These are phyloP conservation scores for Verruconis gallopava DNA, from an alignment of 2,329 filamentous ascomycete species.

Conservation along the genomic window DNA sequence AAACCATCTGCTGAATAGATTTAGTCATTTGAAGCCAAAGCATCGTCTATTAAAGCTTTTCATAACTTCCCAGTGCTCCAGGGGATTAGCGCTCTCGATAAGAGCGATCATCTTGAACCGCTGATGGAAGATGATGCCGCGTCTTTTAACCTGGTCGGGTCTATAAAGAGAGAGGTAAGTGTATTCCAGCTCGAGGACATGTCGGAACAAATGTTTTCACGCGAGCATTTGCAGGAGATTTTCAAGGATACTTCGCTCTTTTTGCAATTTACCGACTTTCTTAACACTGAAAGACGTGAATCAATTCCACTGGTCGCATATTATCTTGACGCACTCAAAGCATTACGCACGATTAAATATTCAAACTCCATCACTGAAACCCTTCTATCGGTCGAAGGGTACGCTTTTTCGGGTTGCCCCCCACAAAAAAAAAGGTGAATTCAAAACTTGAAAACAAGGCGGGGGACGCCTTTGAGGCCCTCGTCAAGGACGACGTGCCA, in stretches of 20 bases:
- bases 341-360: conserved; percentile 56
- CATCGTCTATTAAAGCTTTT: conserved; percentile 18
- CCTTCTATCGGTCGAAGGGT: conserved; percentile 41
- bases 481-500: conserved; percentile 56
- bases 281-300: conserved; percentile 44
- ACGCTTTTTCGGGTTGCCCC: conserved; percentile 42
- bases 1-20: background rate
- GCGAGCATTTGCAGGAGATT: conserved; percentile 50
- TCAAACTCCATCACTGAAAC: conserved; percentile 54
- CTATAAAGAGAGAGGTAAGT: conserved; percentile 17
- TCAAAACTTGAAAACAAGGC: conserved; percentile 48
- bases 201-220: conserved; percentile 53
- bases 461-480: conserved; percentile 47
- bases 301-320: conserved; percentile 56
- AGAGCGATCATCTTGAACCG: conserved; percentile 32
- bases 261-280: conserved; percentile 53
- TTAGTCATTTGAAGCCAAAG: conserved; percentile 19
- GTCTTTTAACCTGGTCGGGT: conserved; percentile 41
- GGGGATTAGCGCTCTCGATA: conserved; percentile 27
- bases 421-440: conserved; percentile 42
- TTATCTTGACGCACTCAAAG: conserved; percentile 60
- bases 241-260: conserved; percentile 51
- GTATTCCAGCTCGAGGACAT: conserved; percentile 48
- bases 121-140: conserved; percentile 39
- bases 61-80: conserved; percentile 30